Evolutionary conservation across 2,329 filamentous ascomycete species (phyloP).

Genomic region (Hirsutella minnesotensis): DNA sequence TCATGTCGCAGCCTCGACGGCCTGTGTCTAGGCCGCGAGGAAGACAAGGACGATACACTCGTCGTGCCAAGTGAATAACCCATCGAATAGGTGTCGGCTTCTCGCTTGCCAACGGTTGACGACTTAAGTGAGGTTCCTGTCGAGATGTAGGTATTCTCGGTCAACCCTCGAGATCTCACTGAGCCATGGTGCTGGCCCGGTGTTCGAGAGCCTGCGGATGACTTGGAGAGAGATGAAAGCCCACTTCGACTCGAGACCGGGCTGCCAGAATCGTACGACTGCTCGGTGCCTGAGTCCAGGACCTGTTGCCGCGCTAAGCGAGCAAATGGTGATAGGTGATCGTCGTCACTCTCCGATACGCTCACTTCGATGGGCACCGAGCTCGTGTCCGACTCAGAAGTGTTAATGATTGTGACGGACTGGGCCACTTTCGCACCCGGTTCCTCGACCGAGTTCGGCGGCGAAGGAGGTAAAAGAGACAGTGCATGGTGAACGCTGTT

Average conservation of each 20-base stretch:
- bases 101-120: conserved; percentile 19
- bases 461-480: conserved; percentile 65
- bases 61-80: conserved; percentile 24
- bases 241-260: conserved; percentile 52
- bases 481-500: conserved; percentile 80
- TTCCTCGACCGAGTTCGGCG: conserved; percentile 70
- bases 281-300: conserved; percentile 43
- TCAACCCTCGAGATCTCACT: conserved; percentile 39
- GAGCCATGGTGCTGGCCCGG: conserved; percentile 38
- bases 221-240: conserved; percentile 45
- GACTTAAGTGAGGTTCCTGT: conserved; percentile 39
- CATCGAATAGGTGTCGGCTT: conserved; percentile 43
- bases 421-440: conserved; percentile 40
- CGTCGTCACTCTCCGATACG: conserved; percentile 65
- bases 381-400: conserved; percentile 41
- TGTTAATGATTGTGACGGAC: conserved; percentile 32
- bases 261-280: conserved; percentile 50
- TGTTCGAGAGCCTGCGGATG: conserved; percentile 42
- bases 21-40: conserved; percentile 31
- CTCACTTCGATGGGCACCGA: conserved; percentile 44
- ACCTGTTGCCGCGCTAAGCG: conserved; percentile 63
- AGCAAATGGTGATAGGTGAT: conserved; percentile 63
- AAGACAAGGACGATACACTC: conserved; percentile 31
- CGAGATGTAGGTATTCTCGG: conserved; percentile 58
- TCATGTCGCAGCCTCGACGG: conserved; percentile 72